phyloP scores from a whole-genome alignment of 1,284 basidiomycete species.

The Ganoderma sinense region DNA sequence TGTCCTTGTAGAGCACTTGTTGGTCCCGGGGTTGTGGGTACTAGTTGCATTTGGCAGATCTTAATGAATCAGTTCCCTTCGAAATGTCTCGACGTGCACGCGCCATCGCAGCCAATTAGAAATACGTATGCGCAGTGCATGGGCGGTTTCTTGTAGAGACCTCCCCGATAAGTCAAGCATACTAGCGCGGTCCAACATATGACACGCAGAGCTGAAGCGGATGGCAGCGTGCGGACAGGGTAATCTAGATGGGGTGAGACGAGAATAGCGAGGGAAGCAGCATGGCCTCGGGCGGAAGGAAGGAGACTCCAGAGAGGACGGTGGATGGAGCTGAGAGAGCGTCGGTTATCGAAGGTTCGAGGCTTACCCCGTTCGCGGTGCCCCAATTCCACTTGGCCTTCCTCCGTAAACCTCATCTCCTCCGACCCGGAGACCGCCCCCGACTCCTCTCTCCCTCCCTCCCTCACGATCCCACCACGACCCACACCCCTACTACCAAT shows the following conservation, averaged over 20 bases:
- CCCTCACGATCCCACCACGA: constrained; percentile 32
- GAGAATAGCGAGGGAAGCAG: not conserved
- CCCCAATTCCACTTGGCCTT: constrained; percentile 30
- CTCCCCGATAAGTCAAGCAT: constrained; percentile 2
- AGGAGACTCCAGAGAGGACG: not conserved
- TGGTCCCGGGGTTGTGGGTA: not conserved
- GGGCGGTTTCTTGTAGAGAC: not conserved
- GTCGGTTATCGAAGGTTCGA: constrained; percentile 38
- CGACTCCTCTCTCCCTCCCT: constrained; percentile 27
- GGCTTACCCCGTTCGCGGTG: constrained; percentile 33
- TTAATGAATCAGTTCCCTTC: not conserved
- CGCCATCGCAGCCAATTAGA: not conserved
- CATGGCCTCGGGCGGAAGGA: not conserved
- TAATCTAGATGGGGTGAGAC: not conserved
- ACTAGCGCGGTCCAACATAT: not conserved
- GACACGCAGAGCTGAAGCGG: not conserved
- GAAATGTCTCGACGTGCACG: not conserved
- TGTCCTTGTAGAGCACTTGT: not conserved
- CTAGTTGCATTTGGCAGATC: not conserved
- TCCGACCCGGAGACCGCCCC: constrained; percentile 21
- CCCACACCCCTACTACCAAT: constrained; percentile 46
- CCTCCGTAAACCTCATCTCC: constrained; percentile 24
- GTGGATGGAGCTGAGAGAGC: constrained; percentile 11
- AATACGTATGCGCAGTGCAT: not conserved
- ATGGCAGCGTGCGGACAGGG: not conserved